phyloP scores from a whole-genome alignment of 2,329 filamentous ascomycete species.

The Colletotrichum somersetense region DNA sequence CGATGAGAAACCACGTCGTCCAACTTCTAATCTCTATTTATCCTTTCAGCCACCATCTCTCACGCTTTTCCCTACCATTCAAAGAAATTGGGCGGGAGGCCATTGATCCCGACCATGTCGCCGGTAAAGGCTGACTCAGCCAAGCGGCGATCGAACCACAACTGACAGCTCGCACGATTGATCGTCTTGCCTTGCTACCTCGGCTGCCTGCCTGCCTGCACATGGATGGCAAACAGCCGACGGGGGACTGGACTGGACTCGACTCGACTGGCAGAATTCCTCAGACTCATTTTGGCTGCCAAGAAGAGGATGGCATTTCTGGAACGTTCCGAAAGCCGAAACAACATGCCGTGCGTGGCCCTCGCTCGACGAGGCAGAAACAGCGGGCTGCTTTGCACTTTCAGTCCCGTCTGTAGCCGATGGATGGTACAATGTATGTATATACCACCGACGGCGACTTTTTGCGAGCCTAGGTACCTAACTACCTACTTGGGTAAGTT shows the following conservation, averaged over 20 bases:
- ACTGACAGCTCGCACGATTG: background rate
- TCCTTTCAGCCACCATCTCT: background rate
- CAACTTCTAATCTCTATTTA: background rate
- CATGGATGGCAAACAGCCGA: background rate
- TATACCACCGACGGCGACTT: background rate
- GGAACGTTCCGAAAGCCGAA: slow-evolving; percentile 13
- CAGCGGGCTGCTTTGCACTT: background rate
- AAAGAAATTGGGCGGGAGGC: background rate
- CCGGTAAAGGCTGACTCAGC: background rate
- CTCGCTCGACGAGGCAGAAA: background rate
- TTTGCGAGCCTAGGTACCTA: background rate
- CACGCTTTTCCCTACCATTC: background rate
- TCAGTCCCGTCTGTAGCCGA: background rate
- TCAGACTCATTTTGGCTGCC: background rate
- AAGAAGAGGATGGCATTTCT: background rate
- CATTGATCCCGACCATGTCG: background rate
- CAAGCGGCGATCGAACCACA: background rate
- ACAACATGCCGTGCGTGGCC: background rate
- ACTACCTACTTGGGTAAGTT: too few species aligned
- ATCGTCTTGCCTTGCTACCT: too few species aligned
- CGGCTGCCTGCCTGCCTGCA: background rate
- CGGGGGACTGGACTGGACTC: too few species aligned
- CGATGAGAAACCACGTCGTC: too few species aligned
- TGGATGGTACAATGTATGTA: background rate
- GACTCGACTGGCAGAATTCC: slow-evolving; percentile 10